Conservation (phyloP, 192 early-diverging fungal genomes). For the Coemansia sp. region DNA sequence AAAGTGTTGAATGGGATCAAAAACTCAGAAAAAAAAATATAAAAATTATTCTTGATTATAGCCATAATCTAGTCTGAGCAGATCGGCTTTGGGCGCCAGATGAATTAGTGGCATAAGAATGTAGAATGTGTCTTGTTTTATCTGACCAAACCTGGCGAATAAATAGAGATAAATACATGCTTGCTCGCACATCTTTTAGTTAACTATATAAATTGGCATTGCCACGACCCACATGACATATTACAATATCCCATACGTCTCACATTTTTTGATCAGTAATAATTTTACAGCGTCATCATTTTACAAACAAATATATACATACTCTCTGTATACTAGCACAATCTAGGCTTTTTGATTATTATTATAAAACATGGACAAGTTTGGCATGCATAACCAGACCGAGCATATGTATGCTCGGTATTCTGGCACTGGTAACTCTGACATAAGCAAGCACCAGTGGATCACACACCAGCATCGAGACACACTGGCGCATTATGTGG, state of each 20-base stretch:
- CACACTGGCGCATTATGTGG: constrained; percentile 46
- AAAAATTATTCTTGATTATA: not conserved
- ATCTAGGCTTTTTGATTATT: not conserved
- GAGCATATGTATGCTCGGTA: constrained; percentile 51
- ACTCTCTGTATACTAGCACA: not conserved
- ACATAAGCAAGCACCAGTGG: constrained; percentile 50
- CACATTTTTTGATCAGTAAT: not conserved
- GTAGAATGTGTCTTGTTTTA: no score
- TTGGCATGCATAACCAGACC: constrained; percentile 58
- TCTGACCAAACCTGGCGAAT: no score
- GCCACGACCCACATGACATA: no score
- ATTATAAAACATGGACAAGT: constrained; percentile 42
- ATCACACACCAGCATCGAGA: constrained; percentile 54
- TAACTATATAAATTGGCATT: no score
- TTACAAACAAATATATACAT: not conserved
- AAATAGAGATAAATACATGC: no score
- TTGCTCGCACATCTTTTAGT: no score
- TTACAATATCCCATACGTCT: not conserved
- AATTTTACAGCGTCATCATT: not conserved
- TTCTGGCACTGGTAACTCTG: constrained; percentile 48
- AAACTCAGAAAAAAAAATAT: not conserved
- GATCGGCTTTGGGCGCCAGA: no score
- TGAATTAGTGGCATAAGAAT: no score
- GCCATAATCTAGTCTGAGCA: not conserved
- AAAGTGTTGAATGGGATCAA: not conserved